Evolutionary conservation across 768 basidiomycete species (phyloP).

Genomic region (Lactarius sp.): DNA sequence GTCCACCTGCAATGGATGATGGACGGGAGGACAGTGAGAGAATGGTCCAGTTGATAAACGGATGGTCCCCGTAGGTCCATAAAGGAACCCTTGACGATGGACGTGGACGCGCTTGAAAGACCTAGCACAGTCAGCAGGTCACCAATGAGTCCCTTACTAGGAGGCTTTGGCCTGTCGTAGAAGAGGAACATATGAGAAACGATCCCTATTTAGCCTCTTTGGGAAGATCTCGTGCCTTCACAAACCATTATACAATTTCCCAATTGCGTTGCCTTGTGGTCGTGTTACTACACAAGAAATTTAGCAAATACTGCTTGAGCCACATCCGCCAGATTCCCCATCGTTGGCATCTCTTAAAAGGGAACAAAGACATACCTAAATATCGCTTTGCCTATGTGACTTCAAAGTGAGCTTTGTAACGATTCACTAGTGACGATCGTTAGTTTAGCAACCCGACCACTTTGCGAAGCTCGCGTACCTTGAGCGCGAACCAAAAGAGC

Average conservation of each 20-base stretch:
- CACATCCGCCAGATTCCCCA: neutral
- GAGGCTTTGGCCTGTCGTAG: conserved; percentile 49
- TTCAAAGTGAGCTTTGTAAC: conserved; percentile 19
- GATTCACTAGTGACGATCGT: conserved; percentile 7
- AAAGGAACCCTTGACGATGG: conserved; percentile 32
- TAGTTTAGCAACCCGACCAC: no score
- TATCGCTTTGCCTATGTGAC: conserved; percentile 6
- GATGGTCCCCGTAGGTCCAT: conserved; percentile 19
- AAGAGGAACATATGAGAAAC: conserved; percentile 34
- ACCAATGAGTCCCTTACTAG: conserved; percentile 43
- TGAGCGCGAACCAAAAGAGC: conserved; percentile 19
- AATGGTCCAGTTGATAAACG: conserved; percentile 23
- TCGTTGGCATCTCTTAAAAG: neutral
- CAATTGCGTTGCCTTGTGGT: conserved; percentile 7
- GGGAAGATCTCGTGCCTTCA: conserved; percentile 35
- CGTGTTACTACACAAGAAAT: conserved; percentile 1
- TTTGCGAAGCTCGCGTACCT: conserved; percentile 3
- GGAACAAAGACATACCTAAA: conserved; percentile 11
- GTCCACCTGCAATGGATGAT: conserved; percentile 41
- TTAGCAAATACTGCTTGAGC: neutral
- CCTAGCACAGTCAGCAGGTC: conserved; percentile 33
- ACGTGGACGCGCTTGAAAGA: conserved; percentile 34
- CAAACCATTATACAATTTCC: conserved; percentile 7
- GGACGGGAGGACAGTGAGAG: conserved; percentile 11
- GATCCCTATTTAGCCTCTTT: conserved; percentile 23